A percentile compares a stretch with the other conserved stretches of the same genome.
These are phyloP conservation scores for Schizonepeta tenuifolia DNA, from an alignment of 257 asterid genomes.

Conservation along the genomic window DNA sequence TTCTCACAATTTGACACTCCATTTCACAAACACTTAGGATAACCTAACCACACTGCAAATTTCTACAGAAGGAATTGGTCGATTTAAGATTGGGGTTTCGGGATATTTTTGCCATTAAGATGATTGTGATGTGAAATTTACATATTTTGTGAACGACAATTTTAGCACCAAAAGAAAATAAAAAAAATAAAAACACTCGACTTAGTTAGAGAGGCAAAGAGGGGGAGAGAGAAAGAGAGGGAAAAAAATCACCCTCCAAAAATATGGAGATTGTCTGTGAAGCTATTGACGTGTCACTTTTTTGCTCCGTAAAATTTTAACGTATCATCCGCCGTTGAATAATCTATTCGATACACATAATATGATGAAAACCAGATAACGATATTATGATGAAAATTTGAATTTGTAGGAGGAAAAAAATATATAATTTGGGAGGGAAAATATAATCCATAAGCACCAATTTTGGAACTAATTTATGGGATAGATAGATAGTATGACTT, in stretches of 20 bases:
- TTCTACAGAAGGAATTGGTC: constrained; percentile 17
- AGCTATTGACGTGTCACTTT: neutral
- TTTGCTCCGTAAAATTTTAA: neutral
- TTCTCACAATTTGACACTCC: constrained; percentile 62
- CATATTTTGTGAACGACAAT: constrained; percentile 41
- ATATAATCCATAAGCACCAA: too few relatives aligned
- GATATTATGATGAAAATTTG: too few relatives aligned
- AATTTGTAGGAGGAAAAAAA: too few relatives aligned
- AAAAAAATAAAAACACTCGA: too few relatives aligned
- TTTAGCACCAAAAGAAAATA: neutral
- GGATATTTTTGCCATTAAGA: constrained; percentile 31
- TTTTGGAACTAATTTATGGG: too few relatives aligned
- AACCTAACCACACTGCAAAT: constrained; percentile 23
- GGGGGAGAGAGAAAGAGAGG: neutral
- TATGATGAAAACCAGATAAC: too few relatives aligned
- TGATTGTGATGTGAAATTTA: constrained; percentile 30
- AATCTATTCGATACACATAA: neutral
- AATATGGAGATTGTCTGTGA: constrained; percentile 17
- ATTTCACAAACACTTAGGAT: constrained; percentile 32
- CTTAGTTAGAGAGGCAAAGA: neutral
- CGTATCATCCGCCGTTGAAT: neutral
- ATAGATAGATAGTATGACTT: too few relatives aligned
- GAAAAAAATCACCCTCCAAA: constrained; percentile 32
- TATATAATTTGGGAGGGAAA: too few relatives aligned
- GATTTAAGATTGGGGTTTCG: constrained; percentile 26